Conservation (phyloP, 2,329 filamentous ascomycete genomes). For the Aphanoascus verrucosus region DNA sequence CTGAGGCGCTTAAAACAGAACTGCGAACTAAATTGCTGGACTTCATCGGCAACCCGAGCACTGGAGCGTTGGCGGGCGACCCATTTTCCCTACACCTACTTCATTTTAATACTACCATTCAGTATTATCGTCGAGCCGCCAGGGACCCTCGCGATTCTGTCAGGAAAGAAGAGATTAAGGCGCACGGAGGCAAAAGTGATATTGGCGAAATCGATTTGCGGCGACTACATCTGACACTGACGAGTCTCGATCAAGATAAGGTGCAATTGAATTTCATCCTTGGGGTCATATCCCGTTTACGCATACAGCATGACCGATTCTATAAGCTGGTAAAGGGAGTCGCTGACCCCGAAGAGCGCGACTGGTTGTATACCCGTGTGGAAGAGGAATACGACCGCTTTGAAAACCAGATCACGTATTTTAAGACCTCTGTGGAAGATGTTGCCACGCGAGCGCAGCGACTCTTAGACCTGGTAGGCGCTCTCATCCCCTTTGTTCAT, state of each 20-base stretch:
- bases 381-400: constrained; percentile 12
- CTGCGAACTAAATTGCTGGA: constrained; percentile 10
- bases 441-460: constrained; percentile 12
- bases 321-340: constrained; percentile 10
- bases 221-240: constrained; percentile 11
- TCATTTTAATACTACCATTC: constrained; percentile 13
- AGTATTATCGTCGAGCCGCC: constrained; percentile 12
- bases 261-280: constrained; percentile 14
- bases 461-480: constrained; percentile 8
- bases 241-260: constrained; percentile 13
- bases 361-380: constrained; percentile 13
- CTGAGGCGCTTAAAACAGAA: constrained; percentile 7
- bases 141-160: constrained; percentile 12
- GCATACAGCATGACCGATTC: constrained; percentile 10
- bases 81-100: constrained; percentile 11
- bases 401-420: constrained; percentile 14
- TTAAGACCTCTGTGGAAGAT: constrained; percentile 13
- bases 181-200: constrained; percentile 9
- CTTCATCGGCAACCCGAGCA: constrained; percentile 11
- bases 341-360: constrained; percentile 5
- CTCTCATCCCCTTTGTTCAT: background rate
- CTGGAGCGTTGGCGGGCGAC: constrained; percentile 1
- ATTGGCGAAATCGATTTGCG: constrained; percentile 10
- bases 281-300: constrained; percentile 9
- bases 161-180: constrained; percentile 12